Evolutionary conservation across 73 alveolate genomes (phyloP).

Genomic region (Tetrahymena borealis): DNA sequence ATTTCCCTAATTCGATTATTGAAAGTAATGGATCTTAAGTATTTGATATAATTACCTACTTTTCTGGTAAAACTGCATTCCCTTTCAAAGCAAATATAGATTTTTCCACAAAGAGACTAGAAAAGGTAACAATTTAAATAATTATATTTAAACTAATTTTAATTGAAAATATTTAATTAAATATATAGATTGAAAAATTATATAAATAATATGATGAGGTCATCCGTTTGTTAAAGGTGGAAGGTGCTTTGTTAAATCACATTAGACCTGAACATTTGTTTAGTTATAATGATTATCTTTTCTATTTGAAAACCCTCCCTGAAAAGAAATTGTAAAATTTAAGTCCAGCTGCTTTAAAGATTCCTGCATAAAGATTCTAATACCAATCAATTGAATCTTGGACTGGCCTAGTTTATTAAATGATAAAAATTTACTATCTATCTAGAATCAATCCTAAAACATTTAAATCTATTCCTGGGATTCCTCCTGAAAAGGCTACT

Average conservation of each 20-base stretch:
- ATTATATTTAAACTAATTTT: neutral
- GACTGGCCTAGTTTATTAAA: slow-evolving; percentile 85
- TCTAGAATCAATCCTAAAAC: slow-evolving; percentile 88
- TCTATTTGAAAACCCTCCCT: slow-evolving; percentile 25
- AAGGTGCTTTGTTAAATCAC: slow-evolving; percentile 93
- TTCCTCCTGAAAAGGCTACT: slow-evolving; percentile 69
- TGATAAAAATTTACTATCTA: slow-evolving; percentile 82
- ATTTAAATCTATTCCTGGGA: slow-evolving; percentile 80
- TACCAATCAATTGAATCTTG: slow-evolving; percentile 91
- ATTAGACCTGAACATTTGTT: slow-evolving; percentile 93
- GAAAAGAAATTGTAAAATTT: neutral
- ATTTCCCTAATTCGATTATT: slow-evolving; percentile 88
- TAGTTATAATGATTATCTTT: slow-evolving; percentile 64
- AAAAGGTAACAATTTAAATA: slow-evolving; percentile 50
- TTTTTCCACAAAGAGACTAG: slow-evolving; percentile 46
- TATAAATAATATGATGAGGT: slow-evolving; percentile 83
- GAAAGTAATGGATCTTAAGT: slow-evolving; percentile 80
- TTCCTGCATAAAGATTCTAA: slow-evolving; percentile 54
- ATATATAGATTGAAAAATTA: slow-evolving; percentile 10
- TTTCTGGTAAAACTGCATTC: slow-evolving; percentile 90
- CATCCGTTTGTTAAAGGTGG: slow-evolving; percentile 80
- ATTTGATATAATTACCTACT: slow-evolving; percentile 70
- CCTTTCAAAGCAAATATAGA: slow-evolving; percentile 78
- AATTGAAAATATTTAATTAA: neutral
- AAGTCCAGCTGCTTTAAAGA: slow-evolving; percentile 9